These are phyloP conservation scores for Pythium periplocum DNA, from an alignment of 352 stramenopile species.

Conservation along the genomic window DNA sequence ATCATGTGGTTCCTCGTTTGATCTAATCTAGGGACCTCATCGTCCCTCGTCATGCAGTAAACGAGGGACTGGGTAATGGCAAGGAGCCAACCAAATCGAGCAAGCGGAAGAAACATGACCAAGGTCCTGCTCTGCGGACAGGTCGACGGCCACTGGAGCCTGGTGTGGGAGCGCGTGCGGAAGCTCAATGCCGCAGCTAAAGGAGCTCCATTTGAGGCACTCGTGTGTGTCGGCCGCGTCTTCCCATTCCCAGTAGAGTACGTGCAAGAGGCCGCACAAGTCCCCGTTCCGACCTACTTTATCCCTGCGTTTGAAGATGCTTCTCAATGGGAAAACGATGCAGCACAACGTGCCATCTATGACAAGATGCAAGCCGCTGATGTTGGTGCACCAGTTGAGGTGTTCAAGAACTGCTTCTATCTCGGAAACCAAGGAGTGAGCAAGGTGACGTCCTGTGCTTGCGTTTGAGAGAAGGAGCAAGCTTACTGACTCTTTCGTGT, in stretches of 20 bases:
- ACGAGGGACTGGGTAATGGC: not conserved
- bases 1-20: too few relatives aligned
- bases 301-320: constrained; percentile 29
- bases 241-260: constrained; percentile 52
- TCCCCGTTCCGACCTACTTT: constrained; percentile 63
- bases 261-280: constrained; percentile 23
- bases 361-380: constrained; percentile 27
- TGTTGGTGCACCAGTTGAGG: constrained; percentile 21
- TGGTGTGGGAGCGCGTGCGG: constrained; percentile 60
- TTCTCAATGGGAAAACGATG: constrained; percentile 19
- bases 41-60: too few relatives aligned
- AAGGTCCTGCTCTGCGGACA: constrained; percentile 75
- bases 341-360: constrained; percentile 27
- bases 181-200: constrained; percentile 65
- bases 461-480: too few relatives aligned
- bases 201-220: constrained; percentile 45
- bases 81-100: not conserved
- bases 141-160: constrained; percentile 51
- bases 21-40: too few relatives aligned
- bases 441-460: too few relatives aligned
- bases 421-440: constrained; percentile 36
- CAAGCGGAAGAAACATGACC: constrained; percentile 32
- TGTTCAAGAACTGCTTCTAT: constrained; percentile 45
- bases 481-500: not conserved
- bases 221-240: constrained; percentile 54